Base-by-base conservation (phyloP, 2,329 filamentous ascomycete genomes). In the Cladophialophora chaetospira region DNA sequence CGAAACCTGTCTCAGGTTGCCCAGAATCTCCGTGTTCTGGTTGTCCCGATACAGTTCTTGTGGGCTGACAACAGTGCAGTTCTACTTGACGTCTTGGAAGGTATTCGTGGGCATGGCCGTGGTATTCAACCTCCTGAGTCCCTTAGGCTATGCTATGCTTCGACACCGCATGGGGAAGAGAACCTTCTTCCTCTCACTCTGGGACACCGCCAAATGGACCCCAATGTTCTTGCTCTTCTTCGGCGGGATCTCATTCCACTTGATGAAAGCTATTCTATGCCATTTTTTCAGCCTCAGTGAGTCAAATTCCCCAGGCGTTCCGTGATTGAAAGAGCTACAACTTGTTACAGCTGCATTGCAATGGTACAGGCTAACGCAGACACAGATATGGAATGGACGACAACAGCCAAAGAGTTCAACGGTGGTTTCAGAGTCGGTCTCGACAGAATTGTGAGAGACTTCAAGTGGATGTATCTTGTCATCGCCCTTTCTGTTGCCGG, bases 261-360 rank as follows among this genome's bases (percentile, higher is more conserved):
- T 95, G 45, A 88, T 84, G 28, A 87, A 92, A 70, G 90, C 91
- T 1, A 77, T 95, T 33, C 74, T 94, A 44, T 81, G 85, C 2
- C 91, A 95, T 77, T 90, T 94, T 83, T 89, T 94, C 69, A 85
- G 89, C 74, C 84, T 92, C 69, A n/a, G n/a, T n/a, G n/a, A n/a
- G n/a, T n/a, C n/a, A n/a, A n/a, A n/a, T n/a, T n/a, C n/a, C n/a
- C n/a, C n/a, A n/a, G n/a, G n/a, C n/a, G n/a, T n/a, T n/a, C n/a
- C n/a, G n/a, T n/a, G n/a, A n/a, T n/a, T n/a, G n/a, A n/a, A n/a
- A n/a, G n/a, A n/a, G n/a, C n/a, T n/a, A n/a, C n/a, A n/a, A n/a
- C n/a, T n/a, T n/a, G n/a, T n/a, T n/a, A n/a, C n/a, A n/a, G n/a
- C n/a, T n/a, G n/a, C n/a, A n/a, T n/a, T n/a, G n/a, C n/a, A n/a